Evolutionary conservation across 768 basidiomycete genomes (phyloP).

Genomic region (Leccinum olivaceopallidum): DNA sequence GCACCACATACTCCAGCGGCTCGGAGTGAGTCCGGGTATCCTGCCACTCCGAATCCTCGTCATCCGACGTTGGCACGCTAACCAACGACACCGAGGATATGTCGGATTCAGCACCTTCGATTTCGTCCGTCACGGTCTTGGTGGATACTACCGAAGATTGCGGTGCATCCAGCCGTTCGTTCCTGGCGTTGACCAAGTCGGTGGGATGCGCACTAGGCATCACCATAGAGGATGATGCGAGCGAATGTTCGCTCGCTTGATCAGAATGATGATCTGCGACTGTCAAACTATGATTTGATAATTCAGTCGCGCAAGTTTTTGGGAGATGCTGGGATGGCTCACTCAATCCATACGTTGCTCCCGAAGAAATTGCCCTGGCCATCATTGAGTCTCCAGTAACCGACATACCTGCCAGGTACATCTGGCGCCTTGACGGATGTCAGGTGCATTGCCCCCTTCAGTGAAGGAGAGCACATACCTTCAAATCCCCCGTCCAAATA

Average conservation of each 20-base stretch:
- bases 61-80: slow-evolving; percentile 57
- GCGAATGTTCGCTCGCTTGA: slow-evolving; percentile 44
- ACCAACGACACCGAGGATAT: slow-evolving; percentile 57
- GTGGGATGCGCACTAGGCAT: slow-evolving; percentile 51
- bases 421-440: slow-evolving; percentile 62
- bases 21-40: slow-evolving; percentile 50
- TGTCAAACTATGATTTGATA: slow-evolving; percentile 48
- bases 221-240: slow-evolving; percentile 65
- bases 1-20: slow-evolving; percentile 63
- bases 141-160: slow-evolving; percentile 20
- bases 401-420: slow-evolving; percentile 65
- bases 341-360: slow-evolving; percentile 80
- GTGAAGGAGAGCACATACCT: slow-evolving; percentile 41
- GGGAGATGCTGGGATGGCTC: slow-evolving; percentile 30
- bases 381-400: slow-evolving; percentile 75
- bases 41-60: slow-evolving; percentile 58
- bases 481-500: slow-evolving; percentile 72
- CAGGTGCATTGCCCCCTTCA: background rate
- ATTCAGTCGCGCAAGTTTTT: slow-evolving; percentile 3
- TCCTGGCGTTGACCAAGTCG: slow-evolving; percentile 14
- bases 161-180: slow-evolving; percentile 8
- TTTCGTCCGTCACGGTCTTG: slow-evolving; percentile 41
- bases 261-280: slow-evolving; percentile 54
- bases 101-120: slow-evolving; percentile 38
- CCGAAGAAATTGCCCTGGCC: slow-evolving; percentile 59